Base-by-base conservation (phyloP, 2,329 filamentous ascomycete genomes). In the Talaromyces islandicus region DNA sequence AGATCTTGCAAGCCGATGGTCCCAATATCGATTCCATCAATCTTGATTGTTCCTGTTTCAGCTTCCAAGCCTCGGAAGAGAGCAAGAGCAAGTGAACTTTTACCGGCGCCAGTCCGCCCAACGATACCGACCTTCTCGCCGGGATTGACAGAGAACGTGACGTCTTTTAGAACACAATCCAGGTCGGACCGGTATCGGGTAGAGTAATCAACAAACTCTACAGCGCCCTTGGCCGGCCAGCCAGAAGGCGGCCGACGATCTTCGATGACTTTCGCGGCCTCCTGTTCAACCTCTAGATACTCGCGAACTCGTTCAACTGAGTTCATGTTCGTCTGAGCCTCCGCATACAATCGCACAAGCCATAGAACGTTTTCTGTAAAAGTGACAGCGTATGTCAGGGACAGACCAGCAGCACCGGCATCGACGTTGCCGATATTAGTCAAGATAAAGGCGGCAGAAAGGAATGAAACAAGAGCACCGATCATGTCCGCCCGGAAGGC, bases 281-380 rank as follows among this genome's bases (percentile, higher is more conserved):
- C 94, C 73, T 97, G 93, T 68, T 97, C 93, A 0, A 99, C 90
- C 51, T 97, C 91, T 38, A 97, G 84, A 71, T 97, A 99, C 73
- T 99, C 94, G 78, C 96, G 95, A 71, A 99, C 88, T 70, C 94
- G 90, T 77, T 99, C 94, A 54, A 97, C 92, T 2, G 93, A 93
- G 77, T 99, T 99, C 94, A 99, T 97, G 77, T 97, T 97, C 76
- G 99, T 94, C 77, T 99, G 94, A 69, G 97, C 97, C 71, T 90
- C 86, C 0, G 92, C 89, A 73, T 99, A 99, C 14, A 97, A 82
- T 53, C 94, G 88, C 30, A 99, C 92, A 59, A 97, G 87, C 94
- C 94, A 99, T 19, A 99, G 79, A 7, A 99, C 89, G 66, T 96
- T 97, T 74, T 99, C 94, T 0, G 92, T 96, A 70, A 99, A 99